phyloP scores from a whole-genome alignment of 2,329 filamentous ascomycete genomes.

The Epichloe glyceriae region DNA sequence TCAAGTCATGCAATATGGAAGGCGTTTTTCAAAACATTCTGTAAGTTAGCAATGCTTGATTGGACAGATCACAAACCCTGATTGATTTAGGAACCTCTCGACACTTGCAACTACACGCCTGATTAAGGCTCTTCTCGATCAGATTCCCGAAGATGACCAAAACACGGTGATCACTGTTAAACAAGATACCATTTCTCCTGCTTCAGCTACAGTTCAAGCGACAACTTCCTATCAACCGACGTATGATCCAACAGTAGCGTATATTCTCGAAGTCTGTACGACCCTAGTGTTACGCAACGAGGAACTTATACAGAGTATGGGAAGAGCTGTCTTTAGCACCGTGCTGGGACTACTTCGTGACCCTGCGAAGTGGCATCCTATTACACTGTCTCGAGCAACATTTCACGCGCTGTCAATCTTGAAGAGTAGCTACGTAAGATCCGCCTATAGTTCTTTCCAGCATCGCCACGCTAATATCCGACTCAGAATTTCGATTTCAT shows the following conservation, averaged over 20 bases:
- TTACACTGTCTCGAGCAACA: slow-evolving; percentile 71
- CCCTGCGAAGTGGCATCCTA: slow-evolving; percentile 62
- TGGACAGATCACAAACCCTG: not conserved
- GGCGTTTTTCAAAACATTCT: slow-evolving; percentile 73
- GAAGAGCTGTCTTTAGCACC: slow-evolving; percentile 66
- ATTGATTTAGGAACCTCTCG: slow-evolving; percentile 23
- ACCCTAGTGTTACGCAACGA: slow-evolving; percentile 65
- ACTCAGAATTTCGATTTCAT: slow-evolving; percentile 74
- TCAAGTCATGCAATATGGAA: slow-evolving; percentile 77
- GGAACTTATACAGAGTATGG: slow-evolving; percentile 57
- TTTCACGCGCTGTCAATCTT: slow-evolving; percentile 79
- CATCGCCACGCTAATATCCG: slow-evolving; percentile 11
- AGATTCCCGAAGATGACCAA: slow-evolving; percentile 72
- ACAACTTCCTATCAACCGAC: slow-evolving; percentile 30
- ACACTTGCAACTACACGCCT: slow-evolving; percentile 18
- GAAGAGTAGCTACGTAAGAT: slow-evolving; percentile 71
- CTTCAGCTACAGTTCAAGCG: slow-evolving; percentile 40
- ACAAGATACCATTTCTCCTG: slow-evolving; percentile 57
- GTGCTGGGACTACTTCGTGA: slow-evolving; percentile 75
- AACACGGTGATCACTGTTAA: slow-evolving; percentile 80
- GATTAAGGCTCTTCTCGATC: slow-evolving; percentile 60
- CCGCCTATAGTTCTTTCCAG: not conserved
- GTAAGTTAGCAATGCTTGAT: slow-evolving; percentile 34
- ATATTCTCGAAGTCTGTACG: slow-evolving; percentile 83
- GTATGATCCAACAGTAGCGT: slow-evolving; percentile 80